Evolutionary conservation across 257 asterid species (phyloP), one percentile per base, ranked within the genome.

Genomic region (Nicotiana attenuata): DNA sequence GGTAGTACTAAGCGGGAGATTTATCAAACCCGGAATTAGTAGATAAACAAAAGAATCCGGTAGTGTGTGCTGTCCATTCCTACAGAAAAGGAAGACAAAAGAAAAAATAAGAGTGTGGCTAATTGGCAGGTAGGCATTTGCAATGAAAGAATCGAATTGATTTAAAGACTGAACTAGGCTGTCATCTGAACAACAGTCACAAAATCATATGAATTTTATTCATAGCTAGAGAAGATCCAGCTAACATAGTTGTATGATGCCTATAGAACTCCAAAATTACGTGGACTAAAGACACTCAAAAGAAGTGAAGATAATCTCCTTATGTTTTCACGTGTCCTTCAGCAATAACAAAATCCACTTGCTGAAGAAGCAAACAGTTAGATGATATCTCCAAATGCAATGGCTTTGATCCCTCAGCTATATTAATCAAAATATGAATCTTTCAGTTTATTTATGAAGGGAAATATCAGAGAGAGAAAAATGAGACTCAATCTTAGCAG

Each of bases 31-130:
- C 89, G 99, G 99, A 85, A 95, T 92, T 85, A 95, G 92, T 83
- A 95, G 92, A 90, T 93, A 95, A 82, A 95, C 94, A 80, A 88
- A 93, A 13, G 93, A 90, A 89, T 93, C 93, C 0, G 98, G 98
- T 75, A 95, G 89, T 47, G 80, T 80, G 89, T 95, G 99, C 87
- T 85, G 83, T 86, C 98, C 98, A n/a, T 91, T 89, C 97, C 99
- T 95, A 84, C 67, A 81, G 68, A 82, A 33, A 80, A 78, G 47
- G 78, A 22, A 24, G 50, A 41, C 28, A 35, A 76, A 81, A 14
- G 0, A n/a, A 3, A 63, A 66, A 31, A 24, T 28, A 56, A 53
- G 15, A 55, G 13, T 19, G 68, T 55, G 19, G 7, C 33, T 57
- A 33, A 50, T 73, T 73, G 24, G 63, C 59, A 76, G 73, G 61